Percentiles rank a stretch among this genome's conserved stretches.
Evolutionary conservation across 768 basidiomycete species (phyloP).

Genomic region (Lactarius indigo): DNA sequence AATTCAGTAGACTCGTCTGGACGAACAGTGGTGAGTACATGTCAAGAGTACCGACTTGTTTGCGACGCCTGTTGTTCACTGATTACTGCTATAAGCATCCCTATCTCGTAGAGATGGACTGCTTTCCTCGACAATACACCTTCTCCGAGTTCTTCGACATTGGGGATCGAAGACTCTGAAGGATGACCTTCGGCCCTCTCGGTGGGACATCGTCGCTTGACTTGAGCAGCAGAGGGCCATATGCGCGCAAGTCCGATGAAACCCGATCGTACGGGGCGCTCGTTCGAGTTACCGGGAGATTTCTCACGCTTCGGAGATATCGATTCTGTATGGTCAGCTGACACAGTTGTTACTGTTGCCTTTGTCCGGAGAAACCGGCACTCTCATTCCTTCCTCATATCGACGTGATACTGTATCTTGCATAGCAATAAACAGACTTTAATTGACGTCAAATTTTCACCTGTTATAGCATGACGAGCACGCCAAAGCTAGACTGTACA

Average conservation of each 20-base stretch:
- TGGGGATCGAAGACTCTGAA: neutral
- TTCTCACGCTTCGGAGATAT: slow-evolving; percentile 6
- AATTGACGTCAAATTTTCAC: neutral
- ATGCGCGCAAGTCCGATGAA: too few species aligned
- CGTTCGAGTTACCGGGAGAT: slow-evolving; percentile 1
- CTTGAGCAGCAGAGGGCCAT: neutral
- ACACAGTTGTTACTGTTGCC: neutral
- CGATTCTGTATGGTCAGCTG: neutral
- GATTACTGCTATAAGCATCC: slow-evolving; percentile 4
- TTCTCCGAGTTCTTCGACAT: slow-evolving; percentile 14
- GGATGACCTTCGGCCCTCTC: neutral
- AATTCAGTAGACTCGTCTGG: neutral
- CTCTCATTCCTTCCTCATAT: neutral
- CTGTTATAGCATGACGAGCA: neutral
- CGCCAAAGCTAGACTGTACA: neutral
- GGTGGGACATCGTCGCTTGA: neutral
- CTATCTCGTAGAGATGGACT: slow-evolving; percentile 17
- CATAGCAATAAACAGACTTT: neutral
- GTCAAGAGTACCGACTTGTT: too few species aligned
- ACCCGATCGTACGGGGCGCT: neutral
- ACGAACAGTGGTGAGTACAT: slow-evolving; percentile 3
- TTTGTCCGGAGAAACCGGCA: neutral
- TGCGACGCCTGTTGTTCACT: neutral
- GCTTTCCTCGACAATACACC: slow-evolving; percentile 13
- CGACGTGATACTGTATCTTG: neutral